phyloP scores from a whole-genome alignment of 345 rosid genomes.

The Arabis hirsuta region DNA sequence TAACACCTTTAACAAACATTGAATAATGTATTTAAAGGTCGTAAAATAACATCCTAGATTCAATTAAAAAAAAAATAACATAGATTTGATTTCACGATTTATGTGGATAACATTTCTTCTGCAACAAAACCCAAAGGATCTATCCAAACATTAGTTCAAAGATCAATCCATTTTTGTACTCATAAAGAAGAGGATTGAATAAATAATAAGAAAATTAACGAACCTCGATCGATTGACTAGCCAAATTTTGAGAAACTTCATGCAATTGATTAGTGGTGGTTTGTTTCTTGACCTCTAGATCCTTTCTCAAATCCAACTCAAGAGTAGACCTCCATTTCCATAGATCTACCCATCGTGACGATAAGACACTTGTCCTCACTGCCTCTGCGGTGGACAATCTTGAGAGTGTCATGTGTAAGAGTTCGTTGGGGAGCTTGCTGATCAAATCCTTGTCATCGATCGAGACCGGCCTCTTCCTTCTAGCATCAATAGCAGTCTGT shows the following conservation, averaged over 20 bases:
- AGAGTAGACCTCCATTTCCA: slow-evolving; percentile 16
- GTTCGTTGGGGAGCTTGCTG: slow-evolving; percentile 8
- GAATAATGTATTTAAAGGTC: not conserved
- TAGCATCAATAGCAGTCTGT: no score
- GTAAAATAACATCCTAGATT: not conserved
- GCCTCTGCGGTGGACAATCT: slow-evolving; percentile 6
- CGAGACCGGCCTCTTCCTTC: no score
- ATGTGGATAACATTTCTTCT: not conserved
- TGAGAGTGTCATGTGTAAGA: slow-evolving; percentile 1
- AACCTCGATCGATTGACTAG: slow-evolving; percentile 8
- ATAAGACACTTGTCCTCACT: slow-evolving; percentile 13
- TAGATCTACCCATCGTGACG: slow-evolving; percentile 1
- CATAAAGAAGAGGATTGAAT: not conserved
- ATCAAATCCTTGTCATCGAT: not conserved
- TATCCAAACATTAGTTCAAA: slow-evolving; percentile 7
- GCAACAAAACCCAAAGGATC: not conserved
- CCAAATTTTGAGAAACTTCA: not conserved
- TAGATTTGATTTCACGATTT: not conserved
- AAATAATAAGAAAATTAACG: not conserved
- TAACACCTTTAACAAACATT: not conserved
- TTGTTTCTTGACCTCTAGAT: not conserved
- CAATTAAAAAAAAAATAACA: no score
- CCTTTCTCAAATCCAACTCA: slow-evolving; percentile 4
- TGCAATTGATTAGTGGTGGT: no score
- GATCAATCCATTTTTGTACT: not conserved